Conservation (phyloP, 176 grass and related monocot species). For the Rhipidocladum racemiflorum region DNA sequence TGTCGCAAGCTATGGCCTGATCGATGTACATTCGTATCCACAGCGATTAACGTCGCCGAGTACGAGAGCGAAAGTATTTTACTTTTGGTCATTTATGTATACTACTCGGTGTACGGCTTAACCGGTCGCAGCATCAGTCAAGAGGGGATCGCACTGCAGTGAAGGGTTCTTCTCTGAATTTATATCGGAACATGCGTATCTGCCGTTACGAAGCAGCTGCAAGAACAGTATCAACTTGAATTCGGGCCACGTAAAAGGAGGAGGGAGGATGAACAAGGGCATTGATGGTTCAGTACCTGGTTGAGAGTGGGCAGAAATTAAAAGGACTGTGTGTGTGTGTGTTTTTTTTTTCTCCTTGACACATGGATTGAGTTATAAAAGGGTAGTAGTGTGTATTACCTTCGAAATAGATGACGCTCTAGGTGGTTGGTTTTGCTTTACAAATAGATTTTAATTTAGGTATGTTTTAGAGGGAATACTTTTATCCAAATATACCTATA, state of each 20-base stretch:
- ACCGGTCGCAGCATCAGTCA: background rate
- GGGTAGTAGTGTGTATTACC: background rate
- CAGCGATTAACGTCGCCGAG: background rate
- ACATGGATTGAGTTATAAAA: background rate
- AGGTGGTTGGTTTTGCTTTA: background rate
- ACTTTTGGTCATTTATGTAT: background rate
- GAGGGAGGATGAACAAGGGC: background rate
- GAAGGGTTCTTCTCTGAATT: conserved; percentile 9
- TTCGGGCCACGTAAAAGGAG: background rate
- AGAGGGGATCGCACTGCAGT: background rate
- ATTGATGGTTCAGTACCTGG: conserved; percentile 12
- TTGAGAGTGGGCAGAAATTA: background rate
- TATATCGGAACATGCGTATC: background rate
- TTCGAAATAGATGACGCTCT: background rate
- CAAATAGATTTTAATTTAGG: background rate
- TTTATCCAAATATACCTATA: background rate
- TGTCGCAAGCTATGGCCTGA: background rate
- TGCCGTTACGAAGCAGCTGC: background rate
- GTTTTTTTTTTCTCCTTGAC: background rate
- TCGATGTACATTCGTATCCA: background rate
- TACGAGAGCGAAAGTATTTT: background rate
- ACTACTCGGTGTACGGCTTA: background rate
- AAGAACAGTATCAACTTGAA: conserved; percentile 34
- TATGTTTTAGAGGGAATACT: background rate
- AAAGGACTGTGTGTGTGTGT: too few species aligned